A percentile compares a stretch with the other conserved stretches of the same genome.
Conservation (phyloP, 192 early-diverging fungal genomes). For the Chytriomyces hyalinus region DNA sequence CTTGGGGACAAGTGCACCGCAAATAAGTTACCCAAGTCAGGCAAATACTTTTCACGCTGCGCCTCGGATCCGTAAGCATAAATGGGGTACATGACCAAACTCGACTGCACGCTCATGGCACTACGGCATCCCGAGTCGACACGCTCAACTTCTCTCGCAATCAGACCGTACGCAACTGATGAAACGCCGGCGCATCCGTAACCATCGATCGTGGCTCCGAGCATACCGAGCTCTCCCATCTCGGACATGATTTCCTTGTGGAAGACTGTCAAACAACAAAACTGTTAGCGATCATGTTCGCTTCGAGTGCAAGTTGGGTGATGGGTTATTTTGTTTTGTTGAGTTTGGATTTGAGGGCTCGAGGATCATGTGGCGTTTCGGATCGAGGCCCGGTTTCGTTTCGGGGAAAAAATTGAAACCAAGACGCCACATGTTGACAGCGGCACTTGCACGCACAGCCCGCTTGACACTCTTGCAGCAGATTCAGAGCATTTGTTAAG, state of each 20-base stretch:
- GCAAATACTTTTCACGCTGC: constrained; percentile 92
- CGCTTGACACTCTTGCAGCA: too few species aligned
- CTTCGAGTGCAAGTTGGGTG: too few species aligned
- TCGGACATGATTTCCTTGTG: constrained; percentile 90
- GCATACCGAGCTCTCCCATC: constrained; percentile 90
- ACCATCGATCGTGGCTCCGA: constrained; percentile 93
- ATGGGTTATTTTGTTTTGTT: too few species aligned
- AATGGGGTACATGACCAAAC: constrained; percentile 98
- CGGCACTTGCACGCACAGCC: too few species aligned
- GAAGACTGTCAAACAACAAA: constrained; percentile 59
- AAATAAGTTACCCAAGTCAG: constrained; percentile 67
- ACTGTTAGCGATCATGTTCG: too few species aligned
- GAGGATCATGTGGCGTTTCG: too few species aligned
- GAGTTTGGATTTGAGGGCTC: too few species aligned
- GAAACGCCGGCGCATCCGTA: constrained; percentile 98
- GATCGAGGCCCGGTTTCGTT: too few species aligned
- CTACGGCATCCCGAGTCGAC: constrained; percentile 96
- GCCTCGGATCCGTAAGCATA: constrained; percentile 89
- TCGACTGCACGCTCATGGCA: constrained; percentile 98
- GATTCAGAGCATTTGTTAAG: not conserved
- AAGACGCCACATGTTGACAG: too few species aligned
- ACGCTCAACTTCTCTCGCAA: constrained; percentile 94
- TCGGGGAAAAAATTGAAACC: too few species aligned
- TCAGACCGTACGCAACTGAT: constrained; percentile 94
- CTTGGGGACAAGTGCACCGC: not conserved